Evolutionary conservation across 1,139 yeast genomes (phyloP), one percentile per base, ranked within the genome.

Genomic region (Candida sp.): DNA sequence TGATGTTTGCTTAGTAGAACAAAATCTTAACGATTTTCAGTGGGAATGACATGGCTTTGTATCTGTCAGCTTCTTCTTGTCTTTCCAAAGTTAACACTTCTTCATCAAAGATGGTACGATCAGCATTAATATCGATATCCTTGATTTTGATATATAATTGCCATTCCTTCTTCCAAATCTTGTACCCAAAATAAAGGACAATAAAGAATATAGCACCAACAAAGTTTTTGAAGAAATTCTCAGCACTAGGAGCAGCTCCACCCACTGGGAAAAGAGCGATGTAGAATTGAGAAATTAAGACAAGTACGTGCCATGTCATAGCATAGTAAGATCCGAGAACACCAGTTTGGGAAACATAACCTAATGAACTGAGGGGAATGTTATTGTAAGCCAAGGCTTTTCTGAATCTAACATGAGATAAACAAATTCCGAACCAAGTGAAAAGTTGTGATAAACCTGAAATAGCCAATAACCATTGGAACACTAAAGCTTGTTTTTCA

Each of bases 201-300:
- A 70, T 44, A 45, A 68, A 57, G 33, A 69, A 71, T 36, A 64
- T 55, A 8, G 68, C 68, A 40, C 69, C 72, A 43, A 68, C 57
- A 53, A 69, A 69, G 41, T 55, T 55, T 46, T 68, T 71, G 64
- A 69, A 69, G 51, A 69, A 69, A 48, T 53, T 56, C 43, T 53
- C 49, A 21, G 61, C 73, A 47, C 58, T 54, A n/a, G 71, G 63
- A 34, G 53, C 58, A 7, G 54, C 51, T 2, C 61, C 61, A 5
- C 66, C 66, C 33, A 60, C 53, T 12, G 75, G 75, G 58, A 49
- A 70, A 44, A 69, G 61, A 1, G 74, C 71, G 48, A 69, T 65
- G 71, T 71, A 69, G 56, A 70, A 69, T 52, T 68, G 74, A n/a
- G 71, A 73, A 34, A 72, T 60, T 49, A 72, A 61, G 40, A 70